A percentile compares a stretch with the other conserved stretches of the same genome.
Conservation (phyloP, 768 basidiomycete genomes). For the Thelephora ganbajun region DNA sequence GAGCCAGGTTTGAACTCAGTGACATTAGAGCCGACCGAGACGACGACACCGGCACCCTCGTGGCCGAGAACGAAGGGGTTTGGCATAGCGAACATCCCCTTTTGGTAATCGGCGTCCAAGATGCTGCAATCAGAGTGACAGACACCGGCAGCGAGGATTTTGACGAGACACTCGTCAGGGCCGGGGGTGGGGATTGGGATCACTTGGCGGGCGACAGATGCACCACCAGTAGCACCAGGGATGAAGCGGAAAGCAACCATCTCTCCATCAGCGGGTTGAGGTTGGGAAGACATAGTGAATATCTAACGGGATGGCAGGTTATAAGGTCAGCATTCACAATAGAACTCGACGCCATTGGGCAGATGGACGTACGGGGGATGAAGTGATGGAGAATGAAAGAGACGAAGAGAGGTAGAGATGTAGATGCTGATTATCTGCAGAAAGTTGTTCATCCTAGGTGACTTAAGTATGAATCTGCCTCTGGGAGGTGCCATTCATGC, state of each 20-base stretch:
- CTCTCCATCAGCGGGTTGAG: background rate
- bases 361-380: no score
- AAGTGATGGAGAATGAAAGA: background rate
- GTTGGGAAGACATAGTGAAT: background rate
- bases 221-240: constrained; percentile 5
- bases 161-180: constrained; percentile 9
- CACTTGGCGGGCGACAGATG: background rate
- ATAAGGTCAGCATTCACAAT: no score
- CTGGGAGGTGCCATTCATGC: no score
- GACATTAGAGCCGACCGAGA: constrained; percentile 6
- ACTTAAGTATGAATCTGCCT: background rate
- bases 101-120: constrained; percentile 2
- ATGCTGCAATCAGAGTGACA: constrained; percentile 12
- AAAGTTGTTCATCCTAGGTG: background rate
- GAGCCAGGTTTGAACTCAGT: constrained; percentile 7
- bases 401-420: background rate
- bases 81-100: background rate
- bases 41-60: constrained; percentile 11
- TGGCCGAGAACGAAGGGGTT: constrained; percentile 8
- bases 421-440: background rate
- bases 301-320: background rate
- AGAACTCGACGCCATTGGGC: no score
- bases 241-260: constrained; percentile 11
- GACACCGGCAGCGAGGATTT: constrained; percentile 11
- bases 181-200: constrained; percentile 9